These are phyloP conservation scores for Paraphaeosphaeria minitans DNA, from an alignment of 2,329 filamentous ascomycete genomes.

Conservation along the genomic window DNA sequence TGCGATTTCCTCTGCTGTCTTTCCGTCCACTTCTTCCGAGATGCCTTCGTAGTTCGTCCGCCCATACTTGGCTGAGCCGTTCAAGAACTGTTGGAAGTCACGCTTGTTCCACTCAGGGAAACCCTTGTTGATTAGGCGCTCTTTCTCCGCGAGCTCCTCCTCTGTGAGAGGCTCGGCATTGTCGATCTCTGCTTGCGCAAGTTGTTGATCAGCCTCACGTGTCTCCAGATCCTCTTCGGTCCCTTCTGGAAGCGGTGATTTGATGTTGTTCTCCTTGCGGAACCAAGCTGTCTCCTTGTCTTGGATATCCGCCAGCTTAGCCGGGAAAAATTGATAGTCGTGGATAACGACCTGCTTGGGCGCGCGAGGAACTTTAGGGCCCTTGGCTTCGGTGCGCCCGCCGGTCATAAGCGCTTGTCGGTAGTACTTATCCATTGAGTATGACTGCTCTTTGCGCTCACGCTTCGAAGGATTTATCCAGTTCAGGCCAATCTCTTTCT, in stretches of 20 bases:
- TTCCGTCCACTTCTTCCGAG: constrained; percentile 87
- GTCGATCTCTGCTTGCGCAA: constrained; percentile 92
- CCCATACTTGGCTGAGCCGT: constrained; percentile 91
- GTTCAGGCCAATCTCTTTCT: constrained; percentile 84
- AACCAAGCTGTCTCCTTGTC: constrained; percentile 96
- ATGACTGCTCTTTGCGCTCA: constrained; percentile 96
- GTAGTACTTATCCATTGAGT: constrained; percentile 99
- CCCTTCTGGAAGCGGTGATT: constrained; percentile 86
- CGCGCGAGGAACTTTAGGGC: constrained; percentile 93
- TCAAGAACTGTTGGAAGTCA: constrained; percentile 98
- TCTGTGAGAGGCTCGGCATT: constrained; percentile 86
- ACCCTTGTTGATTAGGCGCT: constrained; percentile 77
- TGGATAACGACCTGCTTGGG: constrained; percentile 91
- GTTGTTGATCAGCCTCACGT: constrained; percentile 82
- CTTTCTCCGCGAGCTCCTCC: constrained; percentile 86
- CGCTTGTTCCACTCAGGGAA: constrained; percentile 96
- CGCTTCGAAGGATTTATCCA: constrained; percentile 99
- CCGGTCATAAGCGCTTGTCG: constrained; percentile 85
- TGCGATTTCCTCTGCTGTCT: constrained; percentile 82
- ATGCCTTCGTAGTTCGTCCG: constrained; percentile 85
- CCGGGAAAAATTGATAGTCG: constrained; percentile 97
- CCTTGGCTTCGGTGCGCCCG: constrained; percentile 77
- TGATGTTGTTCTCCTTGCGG: constrained; percentile 95
- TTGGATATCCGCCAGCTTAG: constrained; percentile 82
- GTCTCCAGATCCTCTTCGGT: constrained; percentile 85